A percentile compares a stretch with the other conserved stretches of the same genome.
phyloP scores from a whole-genome alignment of 2,329 filamentous ascomycete species.

The Calonectria honghensis region DNA sequence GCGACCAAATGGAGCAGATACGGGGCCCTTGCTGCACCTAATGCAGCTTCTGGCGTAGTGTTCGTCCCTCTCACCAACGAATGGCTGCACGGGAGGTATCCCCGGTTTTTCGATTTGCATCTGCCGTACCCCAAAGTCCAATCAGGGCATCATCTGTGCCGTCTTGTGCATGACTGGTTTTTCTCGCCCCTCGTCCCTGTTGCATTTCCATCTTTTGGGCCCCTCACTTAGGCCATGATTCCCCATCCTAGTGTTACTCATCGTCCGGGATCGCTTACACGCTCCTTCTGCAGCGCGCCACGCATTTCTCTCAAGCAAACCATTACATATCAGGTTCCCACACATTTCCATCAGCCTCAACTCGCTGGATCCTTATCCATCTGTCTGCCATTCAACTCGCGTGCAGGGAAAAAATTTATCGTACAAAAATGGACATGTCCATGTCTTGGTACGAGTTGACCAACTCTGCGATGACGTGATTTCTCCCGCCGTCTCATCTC shows the following conservation, averaged over 20 bases:
- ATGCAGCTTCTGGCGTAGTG: conserved; percentile 35
- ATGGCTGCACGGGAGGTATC: conserved; percentile 33
- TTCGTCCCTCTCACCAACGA: conserved; percentile 19
- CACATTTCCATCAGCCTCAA: conserved; percentile 39
- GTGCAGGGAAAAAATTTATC: conserved; percentile 11
- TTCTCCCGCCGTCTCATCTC: conserved; percentile 21
- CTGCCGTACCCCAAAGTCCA: conserved; percentile 42
- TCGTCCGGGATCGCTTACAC: conserved; percentile 35
- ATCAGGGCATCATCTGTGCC: conserved; percentile 39
- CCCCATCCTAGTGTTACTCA: conserved; percentile 33
- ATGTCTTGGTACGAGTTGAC: conserved; percentile 26
- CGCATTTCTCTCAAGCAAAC: conserved; percentile 37
- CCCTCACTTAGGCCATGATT: conserved; percentile 40
- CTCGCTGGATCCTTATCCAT: conserved; percentile 17
- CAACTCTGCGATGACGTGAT: conserved; percentile 48
- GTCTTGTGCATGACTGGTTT: conserved; percentile 48
- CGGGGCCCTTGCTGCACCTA: conserved; percentile 42
- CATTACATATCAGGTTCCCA: conserved; percentile 10
- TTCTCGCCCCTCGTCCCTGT: conserved; percentile 25
- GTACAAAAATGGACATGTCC: not conserved
- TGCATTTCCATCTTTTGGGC: conserved; percentile 29
- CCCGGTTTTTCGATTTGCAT: conserved; percentile 37
- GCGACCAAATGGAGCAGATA: conserved; percentile 47
- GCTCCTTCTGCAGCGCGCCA: conserved; percentile 36
- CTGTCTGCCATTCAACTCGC: conserved; percentile 2